Evolutionary conservation across 2,329 filamentous ascomycete genomes (phyloP), one percentile per base, ranked within the genome.

Genomic region (Scedosporium aurantiacum): DNA sequence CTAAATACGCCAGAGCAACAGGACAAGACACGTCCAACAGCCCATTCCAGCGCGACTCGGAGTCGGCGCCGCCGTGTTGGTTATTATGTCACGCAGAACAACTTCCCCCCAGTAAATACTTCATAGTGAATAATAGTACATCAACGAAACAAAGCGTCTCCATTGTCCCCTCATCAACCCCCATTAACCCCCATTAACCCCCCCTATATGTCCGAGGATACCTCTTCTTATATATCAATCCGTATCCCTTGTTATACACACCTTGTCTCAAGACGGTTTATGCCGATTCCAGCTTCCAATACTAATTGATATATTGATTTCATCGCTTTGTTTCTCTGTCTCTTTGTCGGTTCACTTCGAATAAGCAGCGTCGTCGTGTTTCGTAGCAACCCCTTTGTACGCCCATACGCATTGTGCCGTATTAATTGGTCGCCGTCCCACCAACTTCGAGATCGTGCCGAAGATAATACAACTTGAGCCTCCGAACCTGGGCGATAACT

Each of bases 241-340:
- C 41, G 27, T 18, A 12, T 50, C 28, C 58, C 32, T 18, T 32
- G 43, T n/a, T 27, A 45, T 60, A 45, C 58, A 37, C 32, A 37
- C 55, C 55, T 37, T 60, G 58, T 60, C 58, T 60, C 58, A 55
- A 54, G 58, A 55, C 58, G 16, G 21, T 55, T 60, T 60, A 55
- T 60, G 58, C 58, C 21, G 45, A 54, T 10, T 55, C 47, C 47
- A n/a, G 37, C 47, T 47, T 25, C n/a, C 28, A 12, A 55, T 60
- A 18, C 14, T 40, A 28, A 28, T 50, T 41, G 14, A n/a, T 52
- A 52, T 60, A 58, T 25, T 6, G 14, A 3, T n/a, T 7, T 28
- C 43, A 21, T 27, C 58, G 40, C 54, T 18, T 18, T 40, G n/a
- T 27, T 32, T 41, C 52, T 60, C 8, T 25, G 16, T 25, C 58